Evolutionary conservation across 306 rosid genomes (phyloP).

Genomic region (Neltuma alba): DNA sequence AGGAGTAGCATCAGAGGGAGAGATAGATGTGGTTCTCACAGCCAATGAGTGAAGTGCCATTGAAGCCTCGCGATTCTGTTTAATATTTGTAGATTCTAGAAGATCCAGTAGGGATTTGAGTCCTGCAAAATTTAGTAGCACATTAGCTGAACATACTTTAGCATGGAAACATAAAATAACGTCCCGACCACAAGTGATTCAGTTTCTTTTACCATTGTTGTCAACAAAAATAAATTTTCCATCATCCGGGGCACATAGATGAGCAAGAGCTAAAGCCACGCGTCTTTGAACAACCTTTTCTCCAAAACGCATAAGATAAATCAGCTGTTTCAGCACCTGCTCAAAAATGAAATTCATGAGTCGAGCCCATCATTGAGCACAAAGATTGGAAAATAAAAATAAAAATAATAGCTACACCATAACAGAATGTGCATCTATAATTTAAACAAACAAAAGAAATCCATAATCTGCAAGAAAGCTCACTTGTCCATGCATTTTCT

Average conservation of each 20-base stretch:
- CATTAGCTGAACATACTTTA: conserved; percentile 18
- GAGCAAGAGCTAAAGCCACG: conserved; percentile 87
- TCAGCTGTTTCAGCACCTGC: conserved; percentile 74
- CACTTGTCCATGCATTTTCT: conserved; percentile 83
- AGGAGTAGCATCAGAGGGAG: conserved; percentile 77
- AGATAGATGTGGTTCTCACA: conserved; percentile 53
- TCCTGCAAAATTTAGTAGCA: conserved; percentile 53
- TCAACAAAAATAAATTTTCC: conserved; percentile 75
- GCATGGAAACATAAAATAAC: background rate
- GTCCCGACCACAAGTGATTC: background rate
- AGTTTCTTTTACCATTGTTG: conserved; percentile 60
- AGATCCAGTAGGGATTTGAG: conserved; percentile 72
- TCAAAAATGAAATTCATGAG: conserved; percentile 28
- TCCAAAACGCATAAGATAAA: conserved; percentile 67
- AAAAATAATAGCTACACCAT: background rate
- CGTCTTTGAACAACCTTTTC: conserved; percentile 62
- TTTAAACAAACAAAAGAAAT: conserved; percentile 16
- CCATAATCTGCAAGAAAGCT: conserved; percentile 41
- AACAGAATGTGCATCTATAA: background rate
- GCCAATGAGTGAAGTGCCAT: conserved; percentile 77
- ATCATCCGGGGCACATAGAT: conserved; percentile 74
- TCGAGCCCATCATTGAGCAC: background rate
- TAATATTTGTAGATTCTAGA: conserved; percentile 57
- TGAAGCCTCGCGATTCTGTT: conserved; percentile 76
- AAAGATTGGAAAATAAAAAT: background rate